Evolutionary conservation across 495 filamentous ascomycete species (phyloP), one percentile per base, ranked within the genome.

Genomic region (Aspergillus carlsbadensis): DNA sequence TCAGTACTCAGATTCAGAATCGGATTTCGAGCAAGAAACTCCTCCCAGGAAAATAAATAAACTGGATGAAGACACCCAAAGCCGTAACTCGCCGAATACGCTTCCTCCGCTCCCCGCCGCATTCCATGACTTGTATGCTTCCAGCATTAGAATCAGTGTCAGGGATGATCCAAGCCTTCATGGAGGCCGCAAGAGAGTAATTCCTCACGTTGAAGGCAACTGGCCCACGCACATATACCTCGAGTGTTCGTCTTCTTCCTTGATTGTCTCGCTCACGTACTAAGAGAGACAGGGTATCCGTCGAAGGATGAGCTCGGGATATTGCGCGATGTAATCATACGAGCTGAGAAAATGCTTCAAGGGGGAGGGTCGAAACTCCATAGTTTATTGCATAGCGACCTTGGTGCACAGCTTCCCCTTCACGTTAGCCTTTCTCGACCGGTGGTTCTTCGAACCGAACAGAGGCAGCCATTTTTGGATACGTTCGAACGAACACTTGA

Each of bases 161-260:
- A 73, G 73, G 56, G 94, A 98, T 71, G 87, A 96, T 60, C 92
- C 94, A 0, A 74, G 75, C 52, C 78, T 98, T 29, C 94, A 98
- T 70, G 87, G 85, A 26, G 94, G 94, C 26, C 83, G 92, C 39
- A 88, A 86, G 65, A 80, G 94, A 21, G 81, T 83, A 39, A 88
- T 84, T 39, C 92, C 94, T 2, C 94, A 98, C 70, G 74, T 93
- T 11, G 82, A 88, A 48, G 94, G 94, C 20, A 89, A 89, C 72
- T 98, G 94, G 94, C 89, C 94, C 2, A 91, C 85, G 15, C 92
- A 96, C 70, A 62, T 97, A 18, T 98, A 95, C 69, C 77, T 98
- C 52, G 93, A 98, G 77, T 98, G 93, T 93, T 79, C 67, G 85
- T 74, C n/a, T 52, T 22, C 51, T 49, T 6, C 21, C 52, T 20